Conservation (phyloP, 1,284 basidiomycete genomes). For the Heterobasidion occidentale region DNA sequence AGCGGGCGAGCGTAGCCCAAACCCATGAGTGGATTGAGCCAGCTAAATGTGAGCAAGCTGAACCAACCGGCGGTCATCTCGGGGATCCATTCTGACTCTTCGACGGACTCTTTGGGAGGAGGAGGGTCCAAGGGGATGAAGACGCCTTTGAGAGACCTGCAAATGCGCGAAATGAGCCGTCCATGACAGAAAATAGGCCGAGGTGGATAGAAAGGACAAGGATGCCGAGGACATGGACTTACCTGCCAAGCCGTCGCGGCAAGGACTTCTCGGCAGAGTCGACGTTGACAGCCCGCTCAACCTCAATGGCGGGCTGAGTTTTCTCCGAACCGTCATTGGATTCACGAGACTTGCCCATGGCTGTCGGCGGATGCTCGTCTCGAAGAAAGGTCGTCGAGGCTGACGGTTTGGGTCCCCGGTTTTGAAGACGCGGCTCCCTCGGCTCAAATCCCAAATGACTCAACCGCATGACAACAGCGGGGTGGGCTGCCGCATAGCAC, state of each 20-base stretch:
- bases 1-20: slow-evolving; percentile 74
- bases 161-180: background rate
- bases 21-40: slow-evolving; percentile 70
- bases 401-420: too few species aligned
- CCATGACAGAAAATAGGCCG: too few species aligned
- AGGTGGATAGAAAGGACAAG: too few species aligned
- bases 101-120: slow-evolving; percentile 41
- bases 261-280: background rate
- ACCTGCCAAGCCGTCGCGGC: slow-evolving; percentile 1
- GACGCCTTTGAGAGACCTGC: slow-evolving; percentile 12
- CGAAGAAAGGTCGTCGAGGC: too few species aligned
- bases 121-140: slow-evolving; percentile 25
- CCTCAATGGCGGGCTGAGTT: background rate
- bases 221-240: slow-evolving; percentile 2
- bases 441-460: too few species aligned
- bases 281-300: background rate
- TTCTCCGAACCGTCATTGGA: background rate
- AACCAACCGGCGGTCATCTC: slow-evolving; percentile 43
- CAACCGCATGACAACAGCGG: too few species aligned
- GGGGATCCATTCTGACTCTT: slow-evolving; percentile 44
- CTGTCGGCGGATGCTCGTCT: too few species aligned
- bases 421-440: too few species aligned
- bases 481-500: too few species aligned
- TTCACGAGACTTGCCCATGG: too few species aligned
- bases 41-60: slow-evolving; percentile 51